Base-by-base conservation (phyloP, 2,329 filamentous ascomycete species). In the Nemania sp. region DNA sequence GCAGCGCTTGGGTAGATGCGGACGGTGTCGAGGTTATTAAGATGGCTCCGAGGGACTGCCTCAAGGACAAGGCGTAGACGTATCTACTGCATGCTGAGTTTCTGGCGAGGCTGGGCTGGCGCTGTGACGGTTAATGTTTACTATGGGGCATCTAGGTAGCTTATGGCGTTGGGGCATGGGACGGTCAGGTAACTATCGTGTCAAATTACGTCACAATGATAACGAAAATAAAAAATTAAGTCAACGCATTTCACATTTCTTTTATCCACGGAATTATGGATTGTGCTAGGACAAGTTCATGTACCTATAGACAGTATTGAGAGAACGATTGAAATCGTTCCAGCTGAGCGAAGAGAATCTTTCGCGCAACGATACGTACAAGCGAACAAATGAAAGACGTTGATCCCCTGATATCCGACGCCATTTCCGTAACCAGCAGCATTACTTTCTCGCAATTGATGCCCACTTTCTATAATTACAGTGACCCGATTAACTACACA, bases 1-100 rank as follows among this genome's bases (percentile, higher is more conserved):
- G 80, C 0, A 75, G 82, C 12, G 73, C 73, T 42, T 96, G 90
- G 90, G 71, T 86, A 46, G 90, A 86, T 69, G 82, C 79, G 0
- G 77, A 78, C 1, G 85, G 84, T 1, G 65, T 79, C 31, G 72
- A 74, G 0, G 74, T 89, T 7, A 69, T 76, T 3, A 56, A 75
- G 4, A 72, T 80, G 62, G 71, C 73, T 9, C 56, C 65, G 14
- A 68, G 64, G 52, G 28, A 45, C 24, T 24, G 34, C 24, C 37
- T 33, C 31, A 34, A 23, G 12, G 49, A 48, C 4, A 24, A 24
- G 36, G 9, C 7, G 33, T 28, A 24, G 19, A 34, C 6, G 3
- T 47, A 39, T 24, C 23, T 52, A 36, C 20, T 11, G 34, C 22
- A 39, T 28, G 11, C 9, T n/a, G n/a, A n/a, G n/a, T n/a, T n/a